Percentiles rank a stretch among this genome's conserved stretches.
Conservation (phyloP, 345 rosid genomes). For the Nasturtium officinale region DNA sequence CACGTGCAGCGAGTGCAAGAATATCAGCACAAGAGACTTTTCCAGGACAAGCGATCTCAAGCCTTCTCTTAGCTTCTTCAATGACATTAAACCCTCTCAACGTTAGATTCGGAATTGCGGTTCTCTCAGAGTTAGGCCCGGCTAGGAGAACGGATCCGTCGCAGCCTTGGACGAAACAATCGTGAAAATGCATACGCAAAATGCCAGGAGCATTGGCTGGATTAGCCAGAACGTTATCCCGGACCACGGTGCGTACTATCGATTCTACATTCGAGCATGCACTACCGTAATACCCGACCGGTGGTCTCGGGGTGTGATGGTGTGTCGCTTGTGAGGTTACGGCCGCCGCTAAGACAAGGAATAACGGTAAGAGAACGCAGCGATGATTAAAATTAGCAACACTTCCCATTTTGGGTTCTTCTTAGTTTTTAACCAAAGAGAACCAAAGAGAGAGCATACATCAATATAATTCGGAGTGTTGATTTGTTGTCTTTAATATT, state of each 20-base stretch:
- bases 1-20: conserved; percentile 62
- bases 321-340: conserved; percentile 38
- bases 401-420: conserved; percentile 13
- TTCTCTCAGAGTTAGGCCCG: conserved; percentile 53
- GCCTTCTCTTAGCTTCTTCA: conserved; percentile 53
- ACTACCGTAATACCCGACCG: conserved; percentile 43
- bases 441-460: conserved; percentile 20
- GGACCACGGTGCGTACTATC: conserved; percentile 47
- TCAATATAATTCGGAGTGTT: neutral
- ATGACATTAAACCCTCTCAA: conserved; percentile 56
- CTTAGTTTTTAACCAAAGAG: neutral
- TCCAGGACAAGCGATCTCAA: conserved; percentile 55
- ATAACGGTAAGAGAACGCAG: neutral
- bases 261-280: conserved; percentile 55
- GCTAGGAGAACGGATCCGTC: conserved; percentile 55
- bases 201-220: conserved; percentile 52
- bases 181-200: conserved; percentile 65
- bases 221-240: conserved; percentile 36
- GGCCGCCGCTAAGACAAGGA: conserved; percentile 25
- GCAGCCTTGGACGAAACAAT: conserved; percentile 57
- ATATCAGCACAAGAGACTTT: conserved; percentile 66
- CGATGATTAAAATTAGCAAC: neutral
- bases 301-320: conserved; percentile 5
- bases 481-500: conserved; percentile 1
- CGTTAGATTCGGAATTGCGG: conserved; percentile 50